Percentiles rank a stretch among this genome's conserved stretches.
Evolutionary conservation across 78 protist genomes (phyloP).

Genomic region (Chrysochromulina parva): DNA sequence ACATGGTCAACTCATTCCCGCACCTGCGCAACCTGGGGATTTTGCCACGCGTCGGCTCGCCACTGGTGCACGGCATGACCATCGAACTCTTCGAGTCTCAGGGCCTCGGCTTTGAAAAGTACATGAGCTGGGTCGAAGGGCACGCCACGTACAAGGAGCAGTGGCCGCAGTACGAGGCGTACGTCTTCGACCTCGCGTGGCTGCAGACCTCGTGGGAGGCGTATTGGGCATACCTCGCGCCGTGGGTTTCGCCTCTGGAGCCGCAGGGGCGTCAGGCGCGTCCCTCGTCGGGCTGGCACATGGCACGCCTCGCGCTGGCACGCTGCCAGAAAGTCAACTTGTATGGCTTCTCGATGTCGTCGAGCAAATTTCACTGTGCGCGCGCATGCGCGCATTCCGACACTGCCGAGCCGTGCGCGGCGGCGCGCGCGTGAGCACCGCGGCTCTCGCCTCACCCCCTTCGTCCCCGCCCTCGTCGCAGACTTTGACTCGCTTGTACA

Average conservation of each 20-base stretch:
- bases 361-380: not conserved
- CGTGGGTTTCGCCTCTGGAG: not conserved
- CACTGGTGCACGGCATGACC: not conserved
- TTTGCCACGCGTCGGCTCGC: not conserved
- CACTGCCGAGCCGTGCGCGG: too few species aligned
- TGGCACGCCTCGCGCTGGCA: not conserved
- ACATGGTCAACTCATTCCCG: not conserved
- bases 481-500: not conserved
- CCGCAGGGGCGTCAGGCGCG: not conserved
- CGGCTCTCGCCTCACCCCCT: too few species aligned
- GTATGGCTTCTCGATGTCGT: not conserved
- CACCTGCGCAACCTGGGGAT: not conserved
- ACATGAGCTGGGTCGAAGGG: not conserved
- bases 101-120: not conserved
- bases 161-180: not conserved
- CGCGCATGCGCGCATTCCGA: too few species aligned
- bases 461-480: too few species aligned
- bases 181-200: not conserved
- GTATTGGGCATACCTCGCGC: not conserved
- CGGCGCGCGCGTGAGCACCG: too few species aligned
- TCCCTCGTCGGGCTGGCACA: conserved; percentile 8
- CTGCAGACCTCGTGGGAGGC: not conserved
- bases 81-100: not conserved
- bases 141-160: not conserved
- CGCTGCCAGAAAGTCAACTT: not conserved